Evolutionary conservation across 192 early-diverging fungal genomes (phyloP).

Genomic region (Lobosporangium transversale): DNA sequence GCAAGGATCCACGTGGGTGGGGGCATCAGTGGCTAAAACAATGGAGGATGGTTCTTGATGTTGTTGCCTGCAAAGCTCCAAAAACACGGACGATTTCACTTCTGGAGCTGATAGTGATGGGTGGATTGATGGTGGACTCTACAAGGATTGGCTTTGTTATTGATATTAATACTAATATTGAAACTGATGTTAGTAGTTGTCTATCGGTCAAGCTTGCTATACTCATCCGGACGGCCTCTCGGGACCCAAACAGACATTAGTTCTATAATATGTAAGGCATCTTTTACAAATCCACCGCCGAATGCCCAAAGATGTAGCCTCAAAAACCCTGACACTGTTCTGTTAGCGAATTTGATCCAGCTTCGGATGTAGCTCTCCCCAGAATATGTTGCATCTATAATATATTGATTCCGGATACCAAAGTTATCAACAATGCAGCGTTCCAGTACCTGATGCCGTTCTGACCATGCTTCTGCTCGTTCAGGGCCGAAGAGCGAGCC

Average conservation of each 20-base stretch:
- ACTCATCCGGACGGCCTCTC: too few relatives aligned
- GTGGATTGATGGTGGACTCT: not conserved
- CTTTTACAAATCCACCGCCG: conserved; percentile 32
- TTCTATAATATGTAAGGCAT: conserved; percentile 9
- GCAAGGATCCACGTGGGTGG: conserved; percentile 28
- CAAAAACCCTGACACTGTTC: conserved; percentile 21
- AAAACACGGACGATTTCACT: not conserved
- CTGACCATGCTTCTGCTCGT: conserved; percentile 16
- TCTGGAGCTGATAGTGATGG: not conserved
- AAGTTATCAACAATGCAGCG: conserved; percentile 16
- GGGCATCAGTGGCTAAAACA: conserved; percentile 55
- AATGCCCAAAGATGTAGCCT: conserved; percentile 32
- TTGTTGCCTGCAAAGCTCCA: conserved; percentile 1
- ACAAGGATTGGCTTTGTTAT: too few relatives aligned
- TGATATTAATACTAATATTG: too few relatives aligned
- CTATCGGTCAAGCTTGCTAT: too few relatives aligned
- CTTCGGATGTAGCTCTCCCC: conserved; percentile 6
- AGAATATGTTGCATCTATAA: conserved; percentile 5
- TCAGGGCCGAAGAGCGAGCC: conserved; percentile 47
- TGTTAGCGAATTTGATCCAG: conserved; percentile 6
- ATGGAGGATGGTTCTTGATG: conserved; percentile 26
- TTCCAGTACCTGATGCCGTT: not conserved
- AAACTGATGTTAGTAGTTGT: too few relatives aligned
- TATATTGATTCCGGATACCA: conserved; percentile 14
- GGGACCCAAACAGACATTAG: not conserved